A percentile compares a stretch with the other conserved stretches of the same genome.
Evolutionary conservation across 2,329 filamentous ascomycete species (phyloP).

Genomic region (Aspergillus neoniger): DNA sequence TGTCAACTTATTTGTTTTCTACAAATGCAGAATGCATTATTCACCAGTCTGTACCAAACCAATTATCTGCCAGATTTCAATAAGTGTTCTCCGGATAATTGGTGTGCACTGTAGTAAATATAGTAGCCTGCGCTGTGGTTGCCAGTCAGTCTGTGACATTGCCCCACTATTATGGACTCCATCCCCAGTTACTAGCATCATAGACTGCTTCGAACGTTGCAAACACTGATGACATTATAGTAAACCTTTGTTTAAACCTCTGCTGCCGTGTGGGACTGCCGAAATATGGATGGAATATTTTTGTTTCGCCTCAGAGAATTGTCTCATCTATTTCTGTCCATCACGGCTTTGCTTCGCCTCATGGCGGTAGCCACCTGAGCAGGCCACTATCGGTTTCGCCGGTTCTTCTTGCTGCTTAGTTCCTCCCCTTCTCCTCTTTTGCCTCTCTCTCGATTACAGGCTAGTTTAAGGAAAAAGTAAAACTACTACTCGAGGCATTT

Average conservation of each 20-base stretch:
- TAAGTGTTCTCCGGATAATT: not conserved
- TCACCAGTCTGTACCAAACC: not conserved
- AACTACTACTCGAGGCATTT: conserved; percentile 6
- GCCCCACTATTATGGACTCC: conserved; percentile 2
- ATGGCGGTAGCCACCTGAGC: not conserved
- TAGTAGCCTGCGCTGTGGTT: not conserved
- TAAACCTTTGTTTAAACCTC: not conserved
- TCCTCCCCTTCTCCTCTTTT: not conserved
- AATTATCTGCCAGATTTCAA: too few relatives aligned
- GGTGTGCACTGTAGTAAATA: not conserved
- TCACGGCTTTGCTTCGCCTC: not conserved
- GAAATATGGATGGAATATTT: not conserved
- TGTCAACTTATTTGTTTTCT: not conserved
- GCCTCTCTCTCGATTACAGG: not conserved
- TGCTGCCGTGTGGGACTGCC: not conserved
- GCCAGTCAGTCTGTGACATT: not conserved
- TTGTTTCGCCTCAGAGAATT: not conserved
- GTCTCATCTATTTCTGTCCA: conserved; percentile 8
- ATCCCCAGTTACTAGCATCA: conserved; percentile 1
- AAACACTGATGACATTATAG: not conserved
- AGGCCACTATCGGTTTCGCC: not conserved
- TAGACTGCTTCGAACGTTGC: not conserved
- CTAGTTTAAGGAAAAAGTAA: not conserved
- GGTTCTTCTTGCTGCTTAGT: not conserved
- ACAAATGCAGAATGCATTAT: not conserved